These are phyloP conservation scores for Pseudogymnoascus sp. DNA, from an alignment of 2,329 filamentous ascomycete genomes.

Conservation along the genomic window DNA sequence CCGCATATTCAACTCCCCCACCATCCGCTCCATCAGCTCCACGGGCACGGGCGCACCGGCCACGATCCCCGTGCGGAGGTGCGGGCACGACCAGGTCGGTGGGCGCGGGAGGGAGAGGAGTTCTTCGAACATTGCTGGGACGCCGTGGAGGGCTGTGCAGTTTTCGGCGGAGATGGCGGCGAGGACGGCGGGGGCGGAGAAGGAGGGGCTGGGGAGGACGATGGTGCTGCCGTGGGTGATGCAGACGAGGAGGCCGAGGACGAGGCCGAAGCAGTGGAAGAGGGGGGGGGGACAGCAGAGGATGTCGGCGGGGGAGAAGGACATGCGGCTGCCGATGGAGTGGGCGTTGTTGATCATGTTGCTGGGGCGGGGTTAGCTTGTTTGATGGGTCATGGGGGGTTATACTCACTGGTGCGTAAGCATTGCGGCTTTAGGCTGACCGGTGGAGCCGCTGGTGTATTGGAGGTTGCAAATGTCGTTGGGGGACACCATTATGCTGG, in stretches of 20 bases:
- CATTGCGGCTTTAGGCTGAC: slow-evolving; percentile 66
- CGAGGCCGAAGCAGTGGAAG: slow-evolving; percentile 80
- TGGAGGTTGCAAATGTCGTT: slow-evolving; percentile 66
- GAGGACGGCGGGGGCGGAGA: slow-evolving; percentile 59
- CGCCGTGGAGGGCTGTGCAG: slow-evolving; percentile 70
- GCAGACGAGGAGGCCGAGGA: slow-evolving; percentile 63
- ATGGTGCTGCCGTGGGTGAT: slow-evolving; percentile 69
- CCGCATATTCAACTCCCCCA: slow-evolving; percentile 63
- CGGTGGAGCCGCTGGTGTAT: slow-evolving; percentile 68
- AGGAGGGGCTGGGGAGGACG: slow-evolving; percentile 67
- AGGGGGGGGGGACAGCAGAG: slow-evolving; percentile 76
- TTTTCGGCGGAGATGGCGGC: slow-evolving; percentile 56
- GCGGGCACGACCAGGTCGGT: slow-evolving; percentile 29
- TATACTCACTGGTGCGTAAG: slow-evolving; percentile 40
- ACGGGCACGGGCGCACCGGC: slow-evolving; percentile 69
- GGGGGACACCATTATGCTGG: slow-evolving; percentile 47
- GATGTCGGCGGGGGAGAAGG: slow-evolving; percentile 54
- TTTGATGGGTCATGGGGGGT: neutral
- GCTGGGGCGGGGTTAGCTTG: slow-evolving; percentile 9
- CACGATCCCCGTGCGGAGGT: slow-evolving; percentile 66
- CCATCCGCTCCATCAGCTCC: slow-evolving; percentile 64
- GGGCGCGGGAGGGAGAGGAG: slow-evolving; percentile 19
- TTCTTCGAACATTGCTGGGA: slow-evolving; percentile 60
- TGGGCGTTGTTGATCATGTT: slow-evolving; percentile 22
- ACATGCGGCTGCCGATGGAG: slow-evolving; percentile 30